Base-by-base conservation (phyloP, 2,329 filamentous ascomycete genomes). In the Ceratocystis diversiconidia region DNA sequence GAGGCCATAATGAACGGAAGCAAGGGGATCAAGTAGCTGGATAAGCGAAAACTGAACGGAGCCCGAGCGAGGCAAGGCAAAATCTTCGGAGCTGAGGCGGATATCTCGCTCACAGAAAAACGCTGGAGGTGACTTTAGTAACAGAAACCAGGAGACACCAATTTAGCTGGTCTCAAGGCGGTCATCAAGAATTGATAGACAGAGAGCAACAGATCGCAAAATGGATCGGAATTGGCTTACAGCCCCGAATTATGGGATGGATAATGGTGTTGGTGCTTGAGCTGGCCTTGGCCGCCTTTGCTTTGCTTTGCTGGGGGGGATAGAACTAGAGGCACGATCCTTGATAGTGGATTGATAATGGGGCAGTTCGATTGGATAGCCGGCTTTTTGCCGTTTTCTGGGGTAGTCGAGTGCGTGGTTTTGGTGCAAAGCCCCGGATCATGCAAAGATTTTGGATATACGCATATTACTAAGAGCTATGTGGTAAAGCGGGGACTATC, bases 1-100 rank as follows among this genome's bases (percentile, higher is more conserved):
- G 85, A 81, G 76, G 87, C 82, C 88, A 91, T 91, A 77, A 8
- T 30, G 7, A 22, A 43, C n/a, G 59, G 36, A 41, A 41, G 76
- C 79, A 74, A 69, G 72, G 65, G n/a, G 6, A 22, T 19, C 17
- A 8, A 25, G 28, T 5, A 12, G 41, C 36, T 19, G 5, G 41
- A 69, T 68, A 68, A 44, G 67, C 67, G 69, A 70, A 69, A 52
- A 70, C 68, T 70, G 70, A 72, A 30, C 5, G 17, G 52, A 30
- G 25, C 10, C 15, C 6, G 17, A 22, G 22, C 32, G 46, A n/a
- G 46, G n/a, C 46, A 22, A 57, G 52, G 5, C 28, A 22, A 2
- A 32, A 59, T 15, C 52, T 59, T 59, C 7, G n/a, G 12, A 59
- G 52, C 52, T 59, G 25, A 57, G 7, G 22, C 7, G 28, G 52